Percentiles rank a stretch among this genome's conserved stretches.
phyloP scores from a whole-genome alignment of 495 filamentous ascomycete species.

The Paragyromitra xinjiangensis region DNA sequence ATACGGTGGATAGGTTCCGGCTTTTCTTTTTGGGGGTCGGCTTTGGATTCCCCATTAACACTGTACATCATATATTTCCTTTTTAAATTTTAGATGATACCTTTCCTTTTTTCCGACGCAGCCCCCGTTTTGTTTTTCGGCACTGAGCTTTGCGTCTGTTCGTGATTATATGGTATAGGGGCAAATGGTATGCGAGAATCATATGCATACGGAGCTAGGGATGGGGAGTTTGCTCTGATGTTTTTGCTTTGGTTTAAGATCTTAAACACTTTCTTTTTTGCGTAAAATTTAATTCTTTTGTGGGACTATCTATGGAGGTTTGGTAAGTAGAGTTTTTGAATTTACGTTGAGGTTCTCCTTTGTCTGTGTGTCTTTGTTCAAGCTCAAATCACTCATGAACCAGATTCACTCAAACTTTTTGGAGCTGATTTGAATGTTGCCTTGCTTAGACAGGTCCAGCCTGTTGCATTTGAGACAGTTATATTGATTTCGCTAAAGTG shows the following conservation, averaged over 20 bases:
- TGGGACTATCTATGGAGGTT: neutral
- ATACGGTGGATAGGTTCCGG: neutral
- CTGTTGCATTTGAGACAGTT: neutral
- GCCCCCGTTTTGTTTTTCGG: neutral
- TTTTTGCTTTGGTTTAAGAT: neutral
- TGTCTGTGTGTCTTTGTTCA: neutral
- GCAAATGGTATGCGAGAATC: neutral
- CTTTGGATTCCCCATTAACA: neutral
- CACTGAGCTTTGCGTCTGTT: neutral
- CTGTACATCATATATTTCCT: conserved; percentile 2
- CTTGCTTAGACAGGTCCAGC: neutral
- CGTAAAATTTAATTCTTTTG: neutral
- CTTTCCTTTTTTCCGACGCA: neutral
- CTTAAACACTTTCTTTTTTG: neutral
- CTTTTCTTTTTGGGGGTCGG: neutral
- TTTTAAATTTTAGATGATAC: conserved; percentile 4
- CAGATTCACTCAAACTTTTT: neutral
- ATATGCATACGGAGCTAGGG: neutral
- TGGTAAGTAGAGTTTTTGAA: neutral
- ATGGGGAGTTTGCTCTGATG: neutral
- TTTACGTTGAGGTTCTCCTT: too few species aligned
- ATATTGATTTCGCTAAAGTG: conserved; percentile 11
- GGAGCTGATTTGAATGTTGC: neutral
- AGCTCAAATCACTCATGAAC: neutral
- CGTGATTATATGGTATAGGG: neutral